Evolutionary conservation across 140 eudicot species (phyloP).

Genomic region (Cichorium intybus): DNA sequence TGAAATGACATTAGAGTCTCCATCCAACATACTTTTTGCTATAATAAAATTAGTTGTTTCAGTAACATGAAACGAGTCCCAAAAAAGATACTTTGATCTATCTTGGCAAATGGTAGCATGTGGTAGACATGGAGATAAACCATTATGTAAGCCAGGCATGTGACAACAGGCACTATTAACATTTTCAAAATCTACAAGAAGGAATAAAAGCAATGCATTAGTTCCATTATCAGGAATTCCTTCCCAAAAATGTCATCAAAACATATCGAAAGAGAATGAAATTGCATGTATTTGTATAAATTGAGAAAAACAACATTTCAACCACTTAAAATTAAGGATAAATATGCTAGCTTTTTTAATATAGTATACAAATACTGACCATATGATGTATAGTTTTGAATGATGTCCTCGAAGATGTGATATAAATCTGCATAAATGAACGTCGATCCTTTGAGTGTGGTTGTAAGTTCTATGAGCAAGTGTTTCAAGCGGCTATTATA

Average conservation of each 20-base stretch:
- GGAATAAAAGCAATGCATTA: neutral
- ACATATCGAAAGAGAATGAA: neutral
- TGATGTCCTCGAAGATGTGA: conserved; percentile 14
- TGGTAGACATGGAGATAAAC: conserved; percentile 24
- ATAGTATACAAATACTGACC: conserved; percentile 3
- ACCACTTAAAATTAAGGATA: no score
- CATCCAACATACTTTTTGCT: conserved; percentile 28
- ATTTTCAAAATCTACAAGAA: conserved; percentile 11
- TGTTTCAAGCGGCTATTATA: conserved; percentile 7
- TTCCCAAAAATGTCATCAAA: neutral
- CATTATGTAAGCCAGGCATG: conserved; percentile 13
- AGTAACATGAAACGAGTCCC: conserved; percentile 32
- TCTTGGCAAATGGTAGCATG: conserved; percentile 15
- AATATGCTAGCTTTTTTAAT: neutral
- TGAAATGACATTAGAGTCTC: conserved; percentile 19
- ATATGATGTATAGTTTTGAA: conserved; percentile 15
- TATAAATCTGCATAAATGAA: conserved; percentile 26
- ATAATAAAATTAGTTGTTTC: conserved; percentile 18
- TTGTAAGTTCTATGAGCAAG: conserved; percentile 17
- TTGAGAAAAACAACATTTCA: no score
- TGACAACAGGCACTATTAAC: conserved; percentile 19
- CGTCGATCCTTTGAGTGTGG: conserved; percentile 15
- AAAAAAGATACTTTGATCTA: conserved; percentile 33
- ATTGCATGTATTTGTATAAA: neutral
- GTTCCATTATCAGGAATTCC: neutral